phyloP scores from a whole-genome alignment of 2,329 filamentous ascomycete species.

The Alternaria ventricosa region DNA sequence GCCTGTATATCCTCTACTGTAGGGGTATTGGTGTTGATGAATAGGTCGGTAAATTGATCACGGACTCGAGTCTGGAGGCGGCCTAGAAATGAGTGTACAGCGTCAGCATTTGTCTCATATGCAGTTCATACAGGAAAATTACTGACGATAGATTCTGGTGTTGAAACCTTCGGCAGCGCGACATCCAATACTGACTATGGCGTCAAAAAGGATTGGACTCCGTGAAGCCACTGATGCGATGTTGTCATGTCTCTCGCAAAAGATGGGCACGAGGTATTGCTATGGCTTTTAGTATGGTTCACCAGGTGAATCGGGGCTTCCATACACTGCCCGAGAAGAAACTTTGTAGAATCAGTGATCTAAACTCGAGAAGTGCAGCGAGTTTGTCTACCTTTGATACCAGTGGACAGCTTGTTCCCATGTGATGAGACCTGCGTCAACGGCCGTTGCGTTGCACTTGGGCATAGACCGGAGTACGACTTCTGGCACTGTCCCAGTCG shows the following conservation, averaged over 20 bases:
- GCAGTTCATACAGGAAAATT: not conserved
- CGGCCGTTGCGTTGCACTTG: constrained; percentile 12
- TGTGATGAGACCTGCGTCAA: constrained; percentile 33
- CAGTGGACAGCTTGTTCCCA: constrained; percentile 35
- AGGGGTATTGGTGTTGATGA: constrained; percentile 51
- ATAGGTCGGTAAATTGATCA: constrained; percentile 55
- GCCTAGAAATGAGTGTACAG: not conserved
- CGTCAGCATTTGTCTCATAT: not conserved
- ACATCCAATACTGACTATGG: constrained; percentile 61
- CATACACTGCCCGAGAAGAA: constrained; percentile 43
- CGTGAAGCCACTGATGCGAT: constrained; percentile 55
- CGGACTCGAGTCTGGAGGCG: constrained; percentile 38
- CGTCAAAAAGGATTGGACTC: constrained; percentile 59
- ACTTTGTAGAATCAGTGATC: constrained; percentile 16
- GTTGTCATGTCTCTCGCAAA: constrained; percentile 55
- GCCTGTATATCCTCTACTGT: constrained; percentile 60
- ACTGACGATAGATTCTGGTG: constrained; percentile 45
- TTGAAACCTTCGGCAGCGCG: constrained; percentile 54
- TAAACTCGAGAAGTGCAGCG: not conserved
- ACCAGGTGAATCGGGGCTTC: not conserved
- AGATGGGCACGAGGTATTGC: constrained; percentile 59
- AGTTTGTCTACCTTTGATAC: constrained; percentile 29
- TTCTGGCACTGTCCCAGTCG: not conserved
- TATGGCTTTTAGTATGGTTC: constrained; percentile 21
- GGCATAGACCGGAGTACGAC: constrained; percentile 1